These are phyloP conservation scores for Pyrrhoderma noxium DNA, from an alignment of 1,284 basidiomycete genomes.

Conservation along the genomic window DNA sequence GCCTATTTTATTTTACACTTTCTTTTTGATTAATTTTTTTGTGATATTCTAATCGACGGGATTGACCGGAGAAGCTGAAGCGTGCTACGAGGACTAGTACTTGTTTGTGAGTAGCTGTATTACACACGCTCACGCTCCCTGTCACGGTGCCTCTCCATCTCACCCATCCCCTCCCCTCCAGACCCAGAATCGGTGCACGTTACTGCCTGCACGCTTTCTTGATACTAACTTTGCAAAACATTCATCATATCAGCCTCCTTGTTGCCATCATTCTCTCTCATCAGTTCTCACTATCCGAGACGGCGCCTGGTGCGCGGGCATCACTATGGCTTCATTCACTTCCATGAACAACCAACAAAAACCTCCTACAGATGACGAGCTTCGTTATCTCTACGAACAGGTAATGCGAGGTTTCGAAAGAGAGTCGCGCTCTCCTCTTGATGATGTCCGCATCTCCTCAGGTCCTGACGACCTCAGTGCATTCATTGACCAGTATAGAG, in stretches of 20 bases:
- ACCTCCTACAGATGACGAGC: conserved; percentile 51
- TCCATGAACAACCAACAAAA: conserved; percentile 25
- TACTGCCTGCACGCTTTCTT: neutral
- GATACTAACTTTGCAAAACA: too few species aligned
- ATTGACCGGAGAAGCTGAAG: too few species aligned
- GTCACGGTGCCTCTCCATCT: too few species aligned
- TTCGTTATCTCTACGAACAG: conserved; percentile 63
- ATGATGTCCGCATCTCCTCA: conserved; percentile 23
- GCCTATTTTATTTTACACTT: too few species aligned
- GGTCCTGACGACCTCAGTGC: conserved; percentile 11
- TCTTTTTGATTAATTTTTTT: too few species aligned
- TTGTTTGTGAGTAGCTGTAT: too few species aligned
- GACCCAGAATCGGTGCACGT: too few species aligned
- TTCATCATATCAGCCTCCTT: neutral
- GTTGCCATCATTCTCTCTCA: conserved; percentile 9
- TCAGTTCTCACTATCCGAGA: conserved; percentile 4
- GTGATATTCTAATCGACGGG: too few species aligned
- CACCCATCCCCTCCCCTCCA: too few species aligned
- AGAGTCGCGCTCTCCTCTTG: conserved; percentile 26
- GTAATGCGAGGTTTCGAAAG: conserved; percentile 59
- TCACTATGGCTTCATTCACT: conserved; percentile 26
- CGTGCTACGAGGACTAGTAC: too few species aligned
- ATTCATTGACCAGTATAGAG: conserved; percentile 14
- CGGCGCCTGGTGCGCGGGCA: conserved; percentile 3
- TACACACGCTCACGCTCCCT: too few species aligned